phyloP scores from a whole-genome alignment of 108 stramenopile species.

The Pseudonitzschia multiseries region DNA sequence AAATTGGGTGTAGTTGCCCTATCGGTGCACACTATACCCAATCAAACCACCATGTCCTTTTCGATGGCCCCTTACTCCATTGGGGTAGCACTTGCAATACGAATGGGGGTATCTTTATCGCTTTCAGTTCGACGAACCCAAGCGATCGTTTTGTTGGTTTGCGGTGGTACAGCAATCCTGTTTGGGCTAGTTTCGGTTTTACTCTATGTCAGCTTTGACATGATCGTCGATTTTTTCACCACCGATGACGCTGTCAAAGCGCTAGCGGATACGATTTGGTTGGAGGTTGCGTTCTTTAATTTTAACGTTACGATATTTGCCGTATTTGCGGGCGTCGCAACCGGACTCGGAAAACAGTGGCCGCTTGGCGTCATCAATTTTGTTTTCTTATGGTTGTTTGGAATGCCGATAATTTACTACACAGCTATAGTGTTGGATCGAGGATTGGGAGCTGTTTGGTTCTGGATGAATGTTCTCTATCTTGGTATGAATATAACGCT shows the following conservation, averaged over 20 bases:
- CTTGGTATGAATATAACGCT: slow-evolving; percentile 32
- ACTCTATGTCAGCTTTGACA: slow-evolving; percentile 21
- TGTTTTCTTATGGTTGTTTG: slow-evolving; percentile 37
- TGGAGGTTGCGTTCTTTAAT: slow-evolving; percentile 31
- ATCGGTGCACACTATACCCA: slow-evolving; percentile 50
- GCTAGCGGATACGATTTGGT: slow-evolving; percentile 37
- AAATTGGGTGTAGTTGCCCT: slow-evolving; percentile 45
- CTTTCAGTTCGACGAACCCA: slow-evolving; percentile 26
- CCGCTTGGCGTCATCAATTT: slow-evolving; percentile 33
- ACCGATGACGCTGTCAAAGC: slow-evolving; percentile 29
- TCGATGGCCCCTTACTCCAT: slow-evolving; percentile 44
- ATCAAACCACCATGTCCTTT: slow-evolving; percentile 30
- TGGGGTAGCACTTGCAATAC: slow-evolving; percentile 46
- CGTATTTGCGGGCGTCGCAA: slow-evolving; percentile 33
- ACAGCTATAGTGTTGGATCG: slow-evolving; percentile 25
- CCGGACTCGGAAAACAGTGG: slow-evolving; percentile 56
- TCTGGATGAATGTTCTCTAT: slow-evolving; percentile 36
- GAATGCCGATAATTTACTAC: slow-evolving; percentile 36
- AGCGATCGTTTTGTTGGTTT: slow-evolving; percentile 13
- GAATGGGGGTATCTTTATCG: slow-evolving; percentile 38
- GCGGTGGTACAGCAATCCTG: neutral
- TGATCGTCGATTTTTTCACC: slow-evolving; percentile 40
- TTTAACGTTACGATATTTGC: slow-evolving; percentile 30
- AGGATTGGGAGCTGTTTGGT: slow-evolving; percentile 40
- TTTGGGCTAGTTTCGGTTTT: slow-evolving; percentile 22